Evolutionary conservation across 2,329 filamentous ascomycete genomes (phyloP).

Genomic region (Colletotrichum chrysophilum): DNA sequence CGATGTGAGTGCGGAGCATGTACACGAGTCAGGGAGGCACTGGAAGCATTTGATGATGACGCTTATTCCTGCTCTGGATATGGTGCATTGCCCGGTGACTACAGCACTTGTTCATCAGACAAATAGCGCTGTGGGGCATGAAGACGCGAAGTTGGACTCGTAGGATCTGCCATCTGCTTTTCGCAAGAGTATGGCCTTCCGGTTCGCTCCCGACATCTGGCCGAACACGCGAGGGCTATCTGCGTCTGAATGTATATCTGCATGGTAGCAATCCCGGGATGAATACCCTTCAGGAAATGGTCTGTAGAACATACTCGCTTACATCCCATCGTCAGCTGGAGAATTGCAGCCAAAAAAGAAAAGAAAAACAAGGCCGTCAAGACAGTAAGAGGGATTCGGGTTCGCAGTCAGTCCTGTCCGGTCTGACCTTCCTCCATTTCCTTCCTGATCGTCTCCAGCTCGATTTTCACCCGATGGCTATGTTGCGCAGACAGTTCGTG

Average conservation of each 20-base stretch:
- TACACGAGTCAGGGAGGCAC: conserved; percentile 29
- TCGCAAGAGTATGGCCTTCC: not conserved
- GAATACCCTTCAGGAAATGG: not conserved
- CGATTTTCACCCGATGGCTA: not conserved
- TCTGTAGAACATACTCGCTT: not conserved
- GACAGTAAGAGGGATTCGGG: not conserved
- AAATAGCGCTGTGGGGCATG: not conserved
- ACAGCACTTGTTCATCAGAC: not conserved
- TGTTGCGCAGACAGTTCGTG: not conserved
- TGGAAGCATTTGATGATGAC: conserved; percentile 31
- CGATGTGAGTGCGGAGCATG: conserved; percentile 37
- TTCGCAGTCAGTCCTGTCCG: not conserved
- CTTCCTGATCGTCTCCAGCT: not conserved
- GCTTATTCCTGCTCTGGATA: not conserved
- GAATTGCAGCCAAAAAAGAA: not conserved
- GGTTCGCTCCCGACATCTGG: not conserved
- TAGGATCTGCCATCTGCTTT: not conserved
- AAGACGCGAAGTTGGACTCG: not conserved
- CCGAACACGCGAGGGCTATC: not conserved
- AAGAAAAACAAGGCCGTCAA: not conserved
- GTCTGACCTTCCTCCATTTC: not conserved
- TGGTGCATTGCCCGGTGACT: not conserved
- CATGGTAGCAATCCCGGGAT: not conserved
- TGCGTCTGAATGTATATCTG: not conserved
- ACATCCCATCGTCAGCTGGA: not conserved